Conservation (phyloP, 306 rosid genomes). For the Hippophae gyantsensis region DNA sequence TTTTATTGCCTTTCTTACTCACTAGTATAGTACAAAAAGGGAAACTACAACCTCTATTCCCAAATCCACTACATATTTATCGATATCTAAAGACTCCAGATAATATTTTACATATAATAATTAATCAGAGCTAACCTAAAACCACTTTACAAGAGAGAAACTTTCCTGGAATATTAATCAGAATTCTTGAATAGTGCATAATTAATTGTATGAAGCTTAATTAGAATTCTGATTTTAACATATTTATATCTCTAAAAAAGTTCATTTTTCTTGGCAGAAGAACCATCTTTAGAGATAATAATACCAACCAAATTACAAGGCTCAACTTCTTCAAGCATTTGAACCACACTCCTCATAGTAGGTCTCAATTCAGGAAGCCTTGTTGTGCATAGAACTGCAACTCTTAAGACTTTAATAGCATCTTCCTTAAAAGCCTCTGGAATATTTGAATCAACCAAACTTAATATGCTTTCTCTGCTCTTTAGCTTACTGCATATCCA, state of each 20-base stretch:
- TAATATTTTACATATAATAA: too few relatives aligned
- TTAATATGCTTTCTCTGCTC: constrained; percentile 35
- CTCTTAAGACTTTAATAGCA: constrained; percentile 53
- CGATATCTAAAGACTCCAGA: too few relatives aligned
- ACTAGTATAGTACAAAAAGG: too few relatives aligned
- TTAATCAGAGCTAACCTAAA: too few relatives aligned
- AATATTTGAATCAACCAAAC: constrained; percentile 48
- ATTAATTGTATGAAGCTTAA: too few relatives aligned
- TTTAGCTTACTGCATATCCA: constrained; percentile 56
- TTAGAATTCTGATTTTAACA: constrained; percentile 7
- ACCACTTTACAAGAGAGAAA: too few relatives aligned
- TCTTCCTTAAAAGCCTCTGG: constrained; percentile 50
- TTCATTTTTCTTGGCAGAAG: constrained; percentile 18
- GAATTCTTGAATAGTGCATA: too few relatives aligned
- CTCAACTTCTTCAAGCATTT: constrained; percentile 65
- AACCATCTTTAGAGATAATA: constrained; percentile 44
- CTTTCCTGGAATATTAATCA: too few relatives aligned
- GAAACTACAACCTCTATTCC: too few relatives aligned
- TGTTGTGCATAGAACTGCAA: constrained; percentile 58
- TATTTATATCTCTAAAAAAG: constrained; percentile 11
- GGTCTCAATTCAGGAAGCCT: constrained; percentile 62
- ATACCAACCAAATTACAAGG: constrained; percentile 51
- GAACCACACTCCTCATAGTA: constrained; percentile 78
- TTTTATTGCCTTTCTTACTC: too few relatives aligned
- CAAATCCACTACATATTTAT: too few relatives aligned